Conservation (phyloP, 1,284 basidiomycete genomes). For the Apiotrichum montevideense region DNA sequence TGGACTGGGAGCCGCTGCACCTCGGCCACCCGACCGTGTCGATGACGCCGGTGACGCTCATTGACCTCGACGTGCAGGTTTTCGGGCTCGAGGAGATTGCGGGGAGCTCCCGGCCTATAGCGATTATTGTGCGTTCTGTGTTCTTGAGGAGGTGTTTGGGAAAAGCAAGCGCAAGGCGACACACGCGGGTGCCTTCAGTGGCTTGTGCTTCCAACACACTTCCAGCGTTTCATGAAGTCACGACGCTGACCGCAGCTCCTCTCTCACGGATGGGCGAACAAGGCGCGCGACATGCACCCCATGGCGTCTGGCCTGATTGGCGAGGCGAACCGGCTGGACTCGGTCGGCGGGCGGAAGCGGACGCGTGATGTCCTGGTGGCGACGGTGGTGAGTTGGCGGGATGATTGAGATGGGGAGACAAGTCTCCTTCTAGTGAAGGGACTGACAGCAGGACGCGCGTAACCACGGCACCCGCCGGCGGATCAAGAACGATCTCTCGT, state of each 20-base stretch:
- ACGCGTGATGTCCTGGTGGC: conserved; percentile 41
- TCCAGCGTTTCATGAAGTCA: not conserved
- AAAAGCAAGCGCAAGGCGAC: no score
- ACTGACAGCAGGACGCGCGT: conserved; percentile 59
- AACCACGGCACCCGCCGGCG: conserved; percentile 58
- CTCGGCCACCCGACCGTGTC: conserved; percentile 12
- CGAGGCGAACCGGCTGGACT: conserved; percentile 14
- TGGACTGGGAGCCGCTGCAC: conserved; percentile 24
- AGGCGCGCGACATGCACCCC: conserved; percentile 21
- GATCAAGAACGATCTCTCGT: conserved; percentile 54
- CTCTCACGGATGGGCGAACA: conserved; percentile 16
- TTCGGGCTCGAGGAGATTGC: conserved; percentile 36
- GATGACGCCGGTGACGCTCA: conserved; percentile 12
- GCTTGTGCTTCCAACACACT: no score
- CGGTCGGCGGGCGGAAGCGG: conserved; percentile 4
- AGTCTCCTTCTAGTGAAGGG: not conserved
- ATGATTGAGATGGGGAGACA: not conserved
- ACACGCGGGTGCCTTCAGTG: no score
- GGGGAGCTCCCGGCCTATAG: conserved; percentile 19
- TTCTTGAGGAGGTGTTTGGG: no score
- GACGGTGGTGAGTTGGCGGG: conserved; percentile 30
- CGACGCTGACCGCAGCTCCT: conserved; percentile 3
- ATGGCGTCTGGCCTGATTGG: conserved; percentile 37
- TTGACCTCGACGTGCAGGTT: conserved; percentile 30
- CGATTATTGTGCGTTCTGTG: conserved; percentile 23